Evolutionary conservation across 1,284 basidiomycete genomes (phyloP).

Genomic region (Butyriboletus appendiculatus): DNA sequence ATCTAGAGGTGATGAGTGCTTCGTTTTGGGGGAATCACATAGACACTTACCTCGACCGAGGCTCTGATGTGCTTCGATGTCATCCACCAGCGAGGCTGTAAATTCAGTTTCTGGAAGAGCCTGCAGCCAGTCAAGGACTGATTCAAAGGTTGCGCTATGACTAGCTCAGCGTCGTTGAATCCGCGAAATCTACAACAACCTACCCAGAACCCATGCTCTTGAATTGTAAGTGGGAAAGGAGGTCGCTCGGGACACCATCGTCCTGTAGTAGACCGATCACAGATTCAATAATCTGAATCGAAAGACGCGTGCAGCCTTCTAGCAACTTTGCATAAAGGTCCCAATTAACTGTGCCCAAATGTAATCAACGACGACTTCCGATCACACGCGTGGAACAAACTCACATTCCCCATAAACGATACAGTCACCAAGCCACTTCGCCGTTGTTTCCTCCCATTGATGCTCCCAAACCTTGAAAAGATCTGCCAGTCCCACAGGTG

Average conservation of each 20-base stretch:
- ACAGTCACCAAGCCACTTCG: conserved; percentile 60
- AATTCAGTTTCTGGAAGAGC: conserved; percentile 24
- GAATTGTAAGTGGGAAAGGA: conserved; percentile 13
- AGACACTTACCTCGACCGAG: conserved; percentile 49
- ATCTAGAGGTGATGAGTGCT: conserved; percentile 37
- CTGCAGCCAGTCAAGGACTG: conserved; percentile 44
- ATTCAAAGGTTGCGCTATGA: conserved; percentile 45
- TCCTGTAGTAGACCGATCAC: conserved; percentile 34
- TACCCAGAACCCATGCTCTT: conserved; percentile 31
- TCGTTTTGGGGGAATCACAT: neutral
- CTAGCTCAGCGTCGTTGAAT: conserved; percentile 10
- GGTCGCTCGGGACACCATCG: conserved; percentile 22
- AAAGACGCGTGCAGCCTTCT: conserved; percentile 40
- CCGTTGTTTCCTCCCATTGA: conserved; percentile 46
- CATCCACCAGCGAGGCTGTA: conserved; percentile 41
- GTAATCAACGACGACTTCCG: conserved; percentile 1
- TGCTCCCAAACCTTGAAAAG: conserved; percentile 50
- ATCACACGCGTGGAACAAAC: conserved; percentile 25
- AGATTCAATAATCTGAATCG: conserved; percentile 41
- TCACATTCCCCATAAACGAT: conserved; percentile 49
- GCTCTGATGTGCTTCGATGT: conserved; percentile 51
- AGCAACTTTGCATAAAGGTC: conserved; percentile 51
- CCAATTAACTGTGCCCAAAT: conserved; percentile 55
- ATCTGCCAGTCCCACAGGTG: conserved; percentile 32
- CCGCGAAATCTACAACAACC: neutral